These are phyloP conservation scores for Acrodontium crateriforme DNA, from an alignment of 2,329 filamentous ascomycete genomes.

Conservation along the genomic window DNA sequence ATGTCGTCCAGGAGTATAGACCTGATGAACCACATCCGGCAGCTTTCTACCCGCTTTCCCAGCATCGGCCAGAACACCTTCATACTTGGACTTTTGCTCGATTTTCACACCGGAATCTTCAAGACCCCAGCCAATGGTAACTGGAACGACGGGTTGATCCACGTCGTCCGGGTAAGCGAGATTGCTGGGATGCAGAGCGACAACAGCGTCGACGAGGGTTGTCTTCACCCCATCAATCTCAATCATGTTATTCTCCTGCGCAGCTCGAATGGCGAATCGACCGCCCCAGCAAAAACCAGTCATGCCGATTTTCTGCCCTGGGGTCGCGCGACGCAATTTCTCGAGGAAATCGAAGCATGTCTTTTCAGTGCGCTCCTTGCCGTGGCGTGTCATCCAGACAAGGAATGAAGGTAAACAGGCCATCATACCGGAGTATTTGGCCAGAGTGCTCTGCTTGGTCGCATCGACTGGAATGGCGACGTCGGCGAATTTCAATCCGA, in stretches of 20 bases:
- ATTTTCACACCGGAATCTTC: constrained; percentile 19
- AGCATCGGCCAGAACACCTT: constrained; percentile 15
- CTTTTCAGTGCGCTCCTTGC: constrained; percentile 17
- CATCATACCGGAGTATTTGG: constrained; percentile 28
- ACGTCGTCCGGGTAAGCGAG: constrained; percentile 23
- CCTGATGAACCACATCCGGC: constrained; percentile 20
- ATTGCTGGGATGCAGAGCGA: constrained; percentile 26
- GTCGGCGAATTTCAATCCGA: constrained; percentile 22
- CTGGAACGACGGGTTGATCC: constrained; percentile 18
- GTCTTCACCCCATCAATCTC: constrained; percentile 21
- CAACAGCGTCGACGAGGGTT: constrained; percentile 25
- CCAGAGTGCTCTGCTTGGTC: constrained; percentile 21
- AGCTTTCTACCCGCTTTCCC: constrained; percentile 13
- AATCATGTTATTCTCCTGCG: constrained; percentile 21
- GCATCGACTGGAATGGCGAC: constrained; percentile 24
- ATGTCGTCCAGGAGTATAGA: constrained; percentile 23
- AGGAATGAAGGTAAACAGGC: constrained; percentile 19
- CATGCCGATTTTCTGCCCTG: constrained; percentile 23
- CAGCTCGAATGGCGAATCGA: constrained; percentile 21
- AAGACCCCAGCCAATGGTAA: constrained; percentile 21
- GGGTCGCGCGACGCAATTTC: constrained; percentile 21
- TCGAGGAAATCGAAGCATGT: constrained; percentile 24
- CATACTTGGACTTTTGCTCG: constrained; percentile 19
- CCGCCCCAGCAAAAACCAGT: constrained; percentile 28
- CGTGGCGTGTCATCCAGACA: constrained; percentile 24